phyloP scores from a whole-genome alignment of 306 rosid species.

The Arachis stenosperma region DNA sequence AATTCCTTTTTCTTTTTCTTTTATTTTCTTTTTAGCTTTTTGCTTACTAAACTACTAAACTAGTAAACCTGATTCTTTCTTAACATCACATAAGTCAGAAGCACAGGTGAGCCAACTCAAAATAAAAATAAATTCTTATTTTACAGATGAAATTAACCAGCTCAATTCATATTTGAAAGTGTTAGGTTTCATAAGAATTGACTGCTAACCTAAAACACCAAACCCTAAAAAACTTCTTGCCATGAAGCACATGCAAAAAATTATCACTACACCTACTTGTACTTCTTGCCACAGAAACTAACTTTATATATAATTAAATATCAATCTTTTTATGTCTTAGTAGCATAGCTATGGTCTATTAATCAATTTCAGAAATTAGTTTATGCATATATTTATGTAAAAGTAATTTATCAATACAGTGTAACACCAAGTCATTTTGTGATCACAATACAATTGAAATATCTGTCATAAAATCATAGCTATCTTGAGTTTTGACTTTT shows the following conservation, averaged over 20 bases:
- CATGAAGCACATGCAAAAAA: neutral
- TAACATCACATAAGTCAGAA: neutral
- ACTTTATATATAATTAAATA: no score
- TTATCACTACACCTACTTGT: neutral
- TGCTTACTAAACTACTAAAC: neutral
- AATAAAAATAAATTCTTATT: no score
- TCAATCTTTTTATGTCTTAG: no score
- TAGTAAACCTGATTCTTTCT: no score
- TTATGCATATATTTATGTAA: no score
- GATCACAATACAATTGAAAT: no score
- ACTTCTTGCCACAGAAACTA: neutral
- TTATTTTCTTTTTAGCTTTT: neutral
- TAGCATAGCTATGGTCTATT: no score
- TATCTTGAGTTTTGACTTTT: no score
- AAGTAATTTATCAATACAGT: no score
- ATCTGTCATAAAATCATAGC: no score
- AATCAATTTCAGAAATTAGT: no score
- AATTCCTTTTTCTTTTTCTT: neutral
- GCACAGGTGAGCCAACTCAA: neutral
- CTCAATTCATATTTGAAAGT: constrained; percentile 2
- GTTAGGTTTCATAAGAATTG: constrained; percentile 35
- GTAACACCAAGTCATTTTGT: no score
- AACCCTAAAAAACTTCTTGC: neutral
- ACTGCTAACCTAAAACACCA: constrained; percentile 35
- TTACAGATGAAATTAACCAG: neutral